These are phyloP conservation scores for Salix exigua DNA, from an alignment of 345 rosid genomes.

Conservation along the genomic window DNA sequence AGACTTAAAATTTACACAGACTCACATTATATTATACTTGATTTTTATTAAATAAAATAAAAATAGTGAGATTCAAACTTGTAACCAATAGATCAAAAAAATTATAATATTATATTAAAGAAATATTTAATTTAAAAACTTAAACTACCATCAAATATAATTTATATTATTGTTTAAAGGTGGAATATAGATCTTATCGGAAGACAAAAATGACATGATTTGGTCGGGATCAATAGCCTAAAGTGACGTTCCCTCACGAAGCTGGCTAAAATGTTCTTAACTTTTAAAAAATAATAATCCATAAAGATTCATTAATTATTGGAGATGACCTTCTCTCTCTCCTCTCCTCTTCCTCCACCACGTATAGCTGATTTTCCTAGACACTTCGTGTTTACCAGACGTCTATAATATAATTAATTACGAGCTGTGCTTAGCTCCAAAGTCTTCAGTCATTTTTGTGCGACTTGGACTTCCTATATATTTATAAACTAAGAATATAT, in stretches of 20 bases:
- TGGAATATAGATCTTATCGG: constrained; percentile 29
- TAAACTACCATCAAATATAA: too few species aligned
- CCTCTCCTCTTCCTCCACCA: background rate
- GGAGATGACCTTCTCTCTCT: constrained; percentile 13
- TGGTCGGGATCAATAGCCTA: constrained; percentile 25
- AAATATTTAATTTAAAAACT: too few species aligned
- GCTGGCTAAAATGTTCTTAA: background rate
- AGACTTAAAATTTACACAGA: too few species aligned
- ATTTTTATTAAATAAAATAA: too few species aligned
- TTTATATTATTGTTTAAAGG: background rate
- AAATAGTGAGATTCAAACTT: fast-evolving
- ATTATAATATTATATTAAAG: too few species aligned
- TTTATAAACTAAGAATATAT: background rate
- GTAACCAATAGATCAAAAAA: too few species aligned
- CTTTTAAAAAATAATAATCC: background rate
- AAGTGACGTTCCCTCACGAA: background rate
- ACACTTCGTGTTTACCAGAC: background rate
- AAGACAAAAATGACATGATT: constrained; percentile 17
- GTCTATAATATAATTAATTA: background rate
- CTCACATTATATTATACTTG: too few species aligned
- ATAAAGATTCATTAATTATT: constrained; percentile 13
- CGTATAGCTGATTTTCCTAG: background rate
- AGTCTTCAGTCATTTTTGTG: background rate
- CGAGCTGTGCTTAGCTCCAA: background rate
- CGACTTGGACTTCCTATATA: background rate